These are phyloP conservation scores for Heliamphora pulchella DNA, from an alignment of 179 eudicot species.

Conservation along the genomic window DNA sequence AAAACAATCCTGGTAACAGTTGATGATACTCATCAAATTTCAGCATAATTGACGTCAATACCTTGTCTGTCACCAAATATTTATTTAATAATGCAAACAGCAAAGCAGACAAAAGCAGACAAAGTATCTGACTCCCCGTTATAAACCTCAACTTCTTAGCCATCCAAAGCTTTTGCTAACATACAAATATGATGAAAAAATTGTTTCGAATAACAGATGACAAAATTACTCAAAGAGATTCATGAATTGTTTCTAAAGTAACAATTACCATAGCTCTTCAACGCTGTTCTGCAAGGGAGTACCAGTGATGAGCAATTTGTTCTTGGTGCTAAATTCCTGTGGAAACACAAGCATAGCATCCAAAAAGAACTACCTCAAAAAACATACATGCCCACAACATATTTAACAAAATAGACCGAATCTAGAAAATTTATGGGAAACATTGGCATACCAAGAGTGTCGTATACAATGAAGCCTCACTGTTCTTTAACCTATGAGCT, in stretches of 20 bases:
- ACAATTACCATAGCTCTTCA: conserved; percentile 86
- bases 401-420: neutral
- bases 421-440: neutral
- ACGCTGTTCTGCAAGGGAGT: conserved; percentile 98
- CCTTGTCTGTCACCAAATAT: neutral
- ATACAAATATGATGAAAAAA: neutral
- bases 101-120: neutral
- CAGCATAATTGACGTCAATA: neutral
- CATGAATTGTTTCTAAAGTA: neutral
- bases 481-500: conserved; percentile 94
- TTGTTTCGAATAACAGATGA: neutral
- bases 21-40: neutral
- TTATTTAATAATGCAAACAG: too few species aligned
- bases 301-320: conserved; percentile 96
- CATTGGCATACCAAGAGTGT: conserved; percentile 60
- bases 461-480: conserved; percentile 91
- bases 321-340: conserved; percentile 98
- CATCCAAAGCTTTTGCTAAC: conserved; percentile 10
- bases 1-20: neutral
- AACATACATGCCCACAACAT: neutral
- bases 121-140: neutral
- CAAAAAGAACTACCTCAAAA: neutral
- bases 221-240: neutral
- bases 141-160: neutral
- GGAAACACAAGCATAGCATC: conserved; percentile 12